Percentiles rank a stretch among this genome's conserved stretches.
Evolutionary conservation across 352 stramenopile genomes (phyloP).

Genomic region (Globisporangium spiculum): DNA sequence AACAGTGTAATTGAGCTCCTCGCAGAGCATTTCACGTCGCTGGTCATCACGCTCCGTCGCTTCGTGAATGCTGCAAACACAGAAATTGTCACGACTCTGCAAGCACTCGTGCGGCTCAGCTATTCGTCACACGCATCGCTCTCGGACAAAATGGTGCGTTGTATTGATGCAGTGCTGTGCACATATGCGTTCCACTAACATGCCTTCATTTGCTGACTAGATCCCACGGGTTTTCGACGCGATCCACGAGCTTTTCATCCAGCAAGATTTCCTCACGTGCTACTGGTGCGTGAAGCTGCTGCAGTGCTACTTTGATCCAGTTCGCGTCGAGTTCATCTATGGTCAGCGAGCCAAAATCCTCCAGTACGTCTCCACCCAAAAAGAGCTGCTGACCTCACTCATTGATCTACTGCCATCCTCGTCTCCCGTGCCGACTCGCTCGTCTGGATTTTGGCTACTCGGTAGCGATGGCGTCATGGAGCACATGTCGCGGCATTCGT

Average conservation of each 20-base stretch:
- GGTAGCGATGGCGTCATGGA: constrained; percentile 21
- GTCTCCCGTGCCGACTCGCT: constrained; percentile 33
- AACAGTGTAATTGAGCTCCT: constrained; percentile 49
- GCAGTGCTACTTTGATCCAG: constrained; percentile 59
- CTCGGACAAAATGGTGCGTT: constrained; percentile 32
- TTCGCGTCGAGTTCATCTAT: constrained; percentile 25
- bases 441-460: constrained; percentile 47
- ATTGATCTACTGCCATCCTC: constrained; percentile 53
- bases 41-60: constrained; percentile 35
- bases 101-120: constrained; percentile 49
- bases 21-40: constrained; percentile 35
- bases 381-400: constrained; percentile 41
- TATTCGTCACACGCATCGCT: constrained; percentile 41
- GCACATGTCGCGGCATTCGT: constrained; percentile 15
- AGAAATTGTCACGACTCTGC: constrained; percentile 45
- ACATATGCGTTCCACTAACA: background rate
- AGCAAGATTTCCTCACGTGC: constrained; percentile 54
- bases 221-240: constrained; percentile 49
- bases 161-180: background rate
- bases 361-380: constrained; percentile 54
- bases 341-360: constrained; percentile 52
- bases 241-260: constrained; percentile 50
- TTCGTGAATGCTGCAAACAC: constrained; percentile 32
- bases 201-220: constrained; percentile 15
- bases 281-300: constrained; percentile 72